Conservation (phyloP, 2,329 filamentous ascomycete species). For the Paraphaeosphaeria sporulosa region DNA sequence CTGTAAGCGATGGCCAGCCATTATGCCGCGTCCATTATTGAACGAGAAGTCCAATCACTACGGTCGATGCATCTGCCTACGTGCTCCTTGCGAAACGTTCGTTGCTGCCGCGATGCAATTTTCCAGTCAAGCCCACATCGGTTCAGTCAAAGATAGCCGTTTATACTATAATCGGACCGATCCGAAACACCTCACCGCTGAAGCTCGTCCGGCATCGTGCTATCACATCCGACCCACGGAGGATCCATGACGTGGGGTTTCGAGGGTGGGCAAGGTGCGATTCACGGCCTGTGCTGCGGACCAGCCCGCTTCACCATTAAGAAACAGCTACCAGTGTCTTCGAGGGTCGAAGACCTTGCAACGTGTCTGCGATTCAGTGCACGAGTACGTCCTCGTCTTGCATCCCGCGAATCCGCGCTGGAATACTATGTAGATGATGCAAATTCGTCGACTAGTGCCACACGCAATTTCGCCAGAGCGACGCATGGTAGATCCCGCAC, state of each 20-base stretch:
- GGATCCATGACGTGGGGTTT: slow-evolving; percentile 8
- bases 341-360: background rate
- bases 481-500: background rate
- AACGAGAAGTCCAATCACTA: background rate
- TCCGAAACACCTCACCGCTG: background rate
- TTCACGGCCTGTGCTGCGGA: background rate
- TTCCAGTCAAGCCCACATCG: background rate
- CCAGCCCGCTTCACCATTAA: background rate
- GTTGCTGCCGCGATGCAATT: background rate
- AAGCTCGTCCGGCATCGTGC: background rate
- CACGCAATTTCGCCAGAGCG: background rate
- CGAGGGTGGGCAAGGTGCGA: background rate
- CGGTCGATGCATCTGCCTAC: background rate
- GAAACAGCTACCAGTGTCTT: background rate
- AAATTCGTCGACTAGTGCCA: background rate
- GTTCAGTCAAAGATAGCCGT: background rate
- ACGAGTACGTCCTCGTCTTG: background rate
- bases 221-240: background rate
- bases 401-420: background rate
- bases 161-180: background rate
- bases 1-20: background rate
- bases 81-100: background rate
- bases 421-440: background rate
- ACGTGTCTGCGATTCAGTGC: background rate
- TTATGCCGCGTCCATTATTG: background rate